Evolutionary conservation across 192 early-diverging fungal genomes (phyloP).

Genomic region (Jimgerdemannia flammicorona): DNA sequence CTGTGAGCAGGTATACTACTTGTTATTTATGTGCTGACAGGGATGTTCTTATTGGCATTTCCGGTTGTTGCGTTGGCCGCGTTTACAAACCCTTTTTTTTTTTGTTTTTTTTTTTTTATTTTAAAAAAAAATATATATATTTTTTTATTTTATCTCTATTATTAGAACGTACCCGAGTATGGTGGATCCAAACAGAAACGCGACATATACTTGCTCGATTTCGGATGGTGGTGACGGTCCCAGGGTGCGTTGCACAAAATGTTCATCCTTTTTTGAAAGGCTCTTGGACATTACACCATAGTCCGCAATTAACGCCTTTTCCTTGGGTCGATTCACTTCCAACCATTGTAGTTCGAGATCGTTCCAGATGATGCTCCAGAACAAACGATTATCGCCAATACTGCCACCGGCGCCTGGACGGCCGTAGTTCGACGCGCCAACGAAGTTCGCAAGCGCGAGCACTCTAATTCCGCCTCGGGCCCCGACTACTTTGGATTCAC

Average conservation of each 20-base stretch:
- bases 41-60: too few relatives aligned
- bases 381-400: constrained; percentile 68
- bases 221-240: constrained; percentile 81
- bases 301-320: too few relatives aligned
- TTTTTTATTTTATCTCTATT: background rate
- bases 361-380: constrained; percentile 76
- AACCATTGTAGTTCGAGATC: constrained; percentile 63
- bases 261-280: background rate
- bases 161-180: constrained; percentile 52
- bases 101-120: too few relatives aligned
- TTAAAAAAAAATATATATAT: too few relatives aligned
- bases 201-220: constrained; percentile 68
- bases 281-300: background rate
- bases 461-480: constrained; percentile 82
- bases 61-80: too few relatives aligned
- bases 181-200: constrained; percentile 40
- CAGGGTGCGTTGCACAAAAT: constrained; percentile 14
- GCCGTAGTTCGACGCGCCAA: constrained; percentile 79
- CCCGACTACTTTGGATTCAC: constrained; percentile 95
- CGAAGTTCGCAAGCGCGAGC: constrained; percentile 72
- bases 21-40: background rate
- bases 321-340: background rate
- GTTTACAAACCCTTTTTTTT: too few relatives aligned
- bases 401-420: constrained; percentile 93
- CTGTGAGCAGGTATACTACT: constrained; percentile 40